Percentiles rank a stretch among this genome's conserved stretches.
Conservation (phyloP, 306 rosid genomes). For the Cucurbita ficifolia region DNA sequence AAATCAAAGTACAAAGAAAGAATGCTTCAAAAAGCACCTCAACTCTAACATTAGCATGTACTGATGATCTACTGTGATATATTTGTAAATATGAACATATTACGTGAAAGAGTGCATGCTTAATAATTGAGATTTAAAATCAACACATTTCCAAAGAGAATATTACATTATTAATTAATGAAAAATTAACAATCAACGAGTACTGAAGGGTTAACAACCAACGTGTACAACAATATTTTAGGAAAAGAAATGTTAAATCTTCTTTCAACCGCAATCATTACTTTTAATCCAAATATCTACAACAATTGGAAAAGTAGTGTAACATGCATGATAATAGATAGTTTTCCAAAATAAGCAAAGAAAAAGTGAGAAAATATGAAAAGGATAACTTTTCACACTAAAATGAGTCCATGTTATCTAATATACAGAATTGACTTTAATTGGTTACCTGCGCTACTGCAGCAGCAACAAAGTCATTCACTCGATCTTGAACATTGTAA, state of each 20-base stretch:
- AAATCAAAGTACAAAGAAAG: no score
- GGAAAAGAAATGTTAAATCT: neutral
- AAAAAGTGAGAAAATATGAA: neutral
- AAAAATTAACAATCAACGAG: neutral
- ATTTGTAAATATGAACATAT: neutral
- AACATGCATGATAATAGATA: neutral
- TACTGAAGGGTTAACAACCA: neutral
- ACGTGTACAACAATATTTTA: neutral
- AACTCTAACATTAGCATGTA: neutral
- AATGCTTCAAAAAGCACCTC: neutral
- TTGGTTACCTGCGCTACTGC: slow-evolving; percentile 36
- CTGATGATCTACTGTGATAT: neutral
- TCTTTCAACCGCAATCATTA: neutral
- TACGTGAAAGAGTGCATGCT: neutral
- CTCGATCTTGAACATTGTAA: slow-evolving; percentile 44
- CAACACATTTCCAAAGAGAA: neutral
- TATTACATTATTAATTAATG: neutral
- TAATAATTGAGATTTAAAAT: neutral
- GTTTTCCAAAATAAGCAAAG: neutral
- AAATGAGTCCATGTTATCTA: neutral
- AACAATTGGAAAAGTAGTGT: neutral
- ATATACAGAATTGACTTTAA: neutral
- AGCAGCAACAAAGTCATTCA: slow-evolving; percentile 39
- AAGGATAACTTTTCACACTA: neutral
- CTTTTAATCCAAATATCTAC: neutral